Base-by-base conservation (phyloP, 164 flowering plant species). In the Stephania cephalantha region DNA sequence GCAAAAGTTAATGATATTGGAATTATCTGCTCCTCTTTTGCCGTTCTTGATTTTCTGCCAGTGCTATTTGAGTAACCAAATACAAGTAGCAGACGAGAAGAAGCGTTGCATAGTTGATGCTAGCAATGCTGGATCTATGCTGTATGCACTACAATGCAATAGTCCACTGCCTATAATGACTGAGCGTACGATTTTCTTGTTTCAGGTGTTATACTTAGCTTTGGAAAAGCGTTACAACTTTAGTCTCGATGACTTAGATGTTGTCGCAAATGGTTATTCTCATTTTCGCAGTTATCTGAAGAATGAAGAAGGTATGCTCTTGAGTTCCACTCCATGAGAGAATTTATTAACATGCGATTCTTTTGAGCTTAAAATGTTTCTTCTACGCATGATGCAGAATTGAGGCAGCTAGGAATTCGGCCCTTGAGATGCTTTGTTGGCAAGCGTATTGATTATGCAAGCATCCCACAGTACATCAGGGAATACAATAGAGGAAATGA, bases 161-260 rank as follows among this genome's bases (percentile, higher is more conserved):
- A 31, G 9, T 7, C 50, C 15, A 15, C 35, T 75, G 48, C 29
- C 22, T 64, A 31, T 42, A 20, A 8, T 9, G 17, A 22, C 7
- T 7, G 67, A 25, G 1, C 46, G 22, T 71, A 52, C 8, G 52
- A 44, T 74, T 66, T 55, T 64, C 45, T 79, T 17, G 45, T 73
- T 80, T 78, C 83, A 92, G 97, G 89, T 92, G 70, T 67, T 91
- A 71, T 94, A 89, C 83, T 76, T 94, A 82, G 93, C 95, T 44
- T 75, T 89, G 82, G 98, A 94, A 82, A 94, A 94, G 85, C 90
- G 97, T 35, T 92, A 92, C 85, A 92, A 92, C 81, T 92, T 94
- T 86, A 89, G 87, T 77, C 87, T 94, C n/a, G 79, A 83, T 78
- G 97, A 91, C 78, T 86, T 92, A 12, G 88, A 89, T 76, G 85